Percentiles rank a stretch among this genome's conserved stretches.
Evolutionary conservation across 1,139 yeast species (phyloP).

Genomic region (Saccharomycopsis phalli): DNA sequence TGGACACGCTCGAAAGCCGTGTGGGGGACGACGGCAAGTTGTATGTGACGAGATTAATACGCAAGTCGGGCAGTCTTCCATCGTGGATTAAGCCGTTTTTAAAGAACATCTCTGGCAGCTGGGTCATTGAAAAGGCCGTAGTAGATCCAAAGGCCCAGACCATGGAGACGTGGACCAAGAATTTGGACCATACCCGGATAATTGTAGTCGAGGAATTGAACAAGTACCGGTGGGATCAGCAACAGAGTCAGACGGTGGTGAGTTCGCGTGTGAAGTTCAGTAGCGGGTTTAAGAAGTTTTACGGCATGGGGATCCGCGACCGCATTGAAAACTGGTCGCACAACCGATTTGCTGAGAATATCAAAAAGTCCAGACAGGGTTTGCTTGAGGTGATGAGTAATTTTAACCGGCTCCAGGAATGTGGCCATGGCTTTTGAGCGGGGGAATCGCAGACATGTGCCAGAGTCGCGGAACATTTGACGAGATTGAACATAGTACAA

Average conservation of each 20-base stretch:
- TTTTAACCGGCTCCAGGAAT: too few species aligned
- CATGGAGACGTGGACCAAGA: conserved; percentile 69
- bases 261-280: conserved; percentile 57
- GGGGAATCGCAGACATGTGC: too few species aligned
- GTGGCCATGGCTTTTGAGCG: too few species aligned
- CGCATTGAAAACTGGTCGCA: conserved; percentile 81
- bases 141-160: conserved; percentile 54
- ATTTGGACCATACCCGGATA: conserved; percentile 76
- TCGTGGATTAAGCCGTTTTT: conserved; percentile 69
- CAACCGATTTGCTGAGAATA: conserved; percentile 56
- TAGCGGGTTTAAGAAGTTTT: conserved; percentile 43
- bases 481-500: neutral
- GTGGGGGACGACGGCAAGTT: conserved; percentile 59
- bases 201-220: conserved; percentile 75
- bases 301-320: conserved; percentile 50
- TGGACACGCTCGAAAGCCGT: conserved; percentile 60
- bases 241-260: conserved; percentile 32
- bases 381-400: conserved; percentile 70
- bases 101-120: conserved; percentile 63
- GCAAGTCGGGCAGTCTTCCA: conserved; percentile 77
- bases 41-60: conserved; percentile 64
- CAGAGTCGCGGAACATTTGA: neutral
- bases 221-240: conserved; percentile 33
- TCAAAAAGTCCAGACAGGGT: conserved; percentile 61
- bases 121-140: conserved; percentile 76